A percentile compares a stretch with the other conserved stretches of the same genome.
Evolutionary conservation across 805 yeast species (phyloP).

Genomic region (Zygotorulaspora danielsina): DNA sequence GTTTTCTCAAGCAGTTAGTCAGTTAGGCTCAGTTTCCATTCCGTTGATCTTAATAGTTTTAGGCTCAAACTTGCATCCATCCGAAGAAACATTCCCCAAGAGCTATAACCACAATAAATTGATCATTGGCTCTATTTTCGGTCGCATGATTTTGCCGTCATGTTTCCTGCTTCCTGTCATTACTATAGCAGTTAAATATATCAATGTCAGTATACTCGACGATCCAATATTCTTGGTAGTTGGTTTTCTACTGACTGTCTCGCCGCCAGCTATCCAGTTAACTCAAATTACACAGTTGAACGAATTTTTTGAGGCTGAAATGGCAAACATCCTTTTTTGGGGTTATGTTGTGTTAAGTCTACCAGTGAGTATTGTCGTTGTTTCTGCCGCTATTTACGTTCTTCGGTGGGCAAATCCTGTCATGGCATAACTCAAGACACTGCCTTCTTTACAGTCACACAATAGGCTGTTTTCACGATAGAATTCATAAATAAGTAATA

Average conservation of each 20-base stretch:
- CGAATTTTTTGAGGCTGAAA: conserved; percentile 70
- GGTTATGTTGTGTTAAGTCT: conserved; percentile 72
- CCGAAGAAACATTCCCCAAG: conserved; percentile 61
- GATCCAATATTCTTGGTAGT: conserved; percentile 80
- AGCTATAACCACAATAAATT: conserved; percentile 58
- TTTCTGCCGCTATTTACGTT: conserved; percentile 56
- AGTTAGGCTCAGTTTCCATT: conserved; percentile 69
- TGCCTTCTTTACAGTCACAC: too few relatives aligned
- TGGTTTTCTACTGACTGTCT: conserved; percentile 66
- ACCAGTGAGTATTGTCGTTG: conserved; percentile 71
- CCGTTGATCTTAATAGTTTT: conserved; percentile 71
- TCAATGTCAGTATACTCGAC: conserved; percentile 64
- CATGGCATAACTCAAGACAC: not conserved
- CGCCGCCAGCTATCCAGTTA: conserved; percentile 81
- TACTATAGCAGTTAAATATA: conserved; percentile 56
- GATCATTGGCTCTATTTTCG: conserved; percentile 62
- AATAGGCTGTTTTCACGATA: too few relatives aligned
- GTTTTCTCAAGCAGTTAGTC: conserved; percentile 55
- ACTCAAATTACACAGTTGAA: conserved; percentile 78
- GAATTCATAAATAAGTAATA: too few relatives aligned
- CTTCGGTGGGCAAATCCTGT: conserved; percentile 39
- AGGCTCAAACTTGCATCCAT: conserved; percentile 74
- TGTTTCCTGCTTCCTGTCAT: conserved; percentile 62
- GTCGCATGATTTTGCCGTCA: conserved; percentile 77
- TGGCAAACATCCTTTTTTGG: conserved; percentile 80